Percentiles rank a stretch among this genome's conserved stretches.
Conservation (phyloP, 495 filamentous ascomycete genomes). For the Hypoxylon perforatum region DNA sequence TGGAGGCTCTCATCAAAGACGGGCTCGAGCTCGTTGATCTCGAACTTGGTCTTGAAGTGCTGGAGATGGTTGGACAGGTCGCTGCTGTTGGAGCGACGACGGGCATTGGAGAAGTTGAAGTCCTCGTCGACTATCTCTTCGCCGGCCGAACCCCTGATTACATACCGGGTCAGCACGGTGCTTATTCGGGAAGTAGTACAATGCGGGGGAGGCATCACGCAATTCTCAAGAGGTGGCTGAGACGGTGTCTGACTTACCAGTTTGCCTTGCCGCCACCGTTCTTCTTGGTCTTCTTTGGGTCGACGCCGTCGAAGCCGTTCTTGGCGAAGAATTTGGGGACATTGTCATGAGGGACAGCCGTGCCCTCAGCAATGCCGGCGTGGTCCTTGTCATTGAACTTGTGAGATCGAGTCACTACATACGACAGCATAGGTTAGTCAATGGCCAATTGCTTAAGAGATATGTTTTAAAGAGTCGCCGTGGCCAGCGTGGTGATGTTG, state of each 20-base stretch:
- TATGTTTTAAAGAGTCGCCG: background rate
- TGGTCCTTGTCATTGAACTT: slow-evolving; percentile 93
- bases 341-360: slow-evolving; percentile 71
- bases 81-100: slow-evolving; percentile 93
- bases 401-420: slow-evolving; percentile 91
- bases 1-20: slow-evolving; percentile 89
- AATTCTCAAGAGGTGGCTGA: background rate
- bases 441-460: slow-evolving; percentile 12
- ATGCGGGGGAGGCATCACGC: background rate
- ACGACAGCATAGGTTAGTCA: slow-evolving; percentile 30
- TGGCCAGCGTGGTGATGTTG: slow-evolving; percentile 20
- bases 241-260: slow-evolving; percentile 70
- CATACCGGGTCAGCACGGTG: slow-evolving; percentile 17
- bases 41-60: slow-evolving; percentile 97
- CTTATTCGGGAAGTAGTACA: background rate
- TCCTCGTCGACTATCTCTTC: slow-evolving; percentile 83
- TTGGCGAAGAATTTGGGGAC: slow-evolving; percentile 94
- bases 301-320: slow-evolving; percentile 78
- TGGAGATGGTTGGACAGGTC: slow-evolving; percentile 90
- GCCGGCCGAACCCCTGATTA: slow-evolving; percentile 79
- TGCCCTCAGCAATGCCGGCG: slow-evolving; percentile 70
- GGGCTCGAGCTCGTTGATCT: slow-evolving; percentile 85
- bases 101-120: slow-evolving; percentile 84
- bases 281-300: slow-evolving; percentile 96
- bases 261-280: slow-evolving; percentile 93